A percentile compares a stretch with the other conserved stretches of the same genome.
phyloP scores from a whole-genome alignment of 495 filamentous ascomycete species.

The Xylaria grammica region DNA sequence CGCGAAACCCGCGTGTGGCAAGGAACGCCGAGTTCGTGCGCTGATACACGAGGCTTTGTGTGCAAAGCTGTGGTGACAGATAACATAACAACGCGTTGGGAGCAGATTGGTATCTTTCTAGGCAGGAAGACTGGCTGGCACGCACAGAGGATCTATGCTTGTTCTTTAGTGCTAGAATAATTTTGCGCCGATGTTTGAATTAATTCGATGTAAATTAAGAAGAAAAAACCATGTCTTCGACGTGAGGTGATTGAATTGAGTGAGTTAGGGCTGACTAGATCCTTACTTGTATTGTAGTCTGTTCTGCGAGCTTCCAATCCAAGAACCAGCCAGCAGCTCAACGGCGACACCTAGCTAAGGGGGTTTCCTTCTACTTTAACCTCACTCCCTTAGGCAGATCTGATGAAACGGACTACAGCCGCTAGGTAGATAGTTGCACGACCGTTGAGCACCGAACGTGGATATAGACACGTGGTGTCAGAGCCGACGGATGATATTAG shows the following conservation, averaged over 20 bases:
- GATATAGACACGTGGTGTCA: neutral
- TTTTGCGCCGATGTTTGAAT: neutral
- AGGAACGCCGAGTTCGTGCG: neutral
- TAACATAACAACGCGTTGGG: too few species aligned
- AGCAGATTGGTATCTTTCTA: neutral
- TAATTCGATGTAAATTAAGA: neutral
- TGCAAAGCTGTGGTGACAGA: too few species aligned
- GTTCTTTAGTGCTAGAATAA: conserved; percentile 7
- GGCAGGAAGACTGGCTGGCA: neutral
- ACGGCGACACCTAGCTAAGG: too few species aligned
- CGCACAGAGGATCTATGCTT: neutral
- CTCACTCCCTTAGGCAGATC: too few species aligned
- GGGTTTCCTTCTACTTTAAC: too few species aligned
- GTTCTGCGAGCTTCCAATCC: too few species aligned
- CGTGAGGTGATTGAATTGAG: neutral
- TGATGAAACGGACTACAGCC: too few species aligned
- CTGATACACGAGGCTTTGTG: neutral
- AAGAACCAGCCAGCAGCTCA: too few species aligned
- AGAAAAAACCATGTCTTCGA: neutral
- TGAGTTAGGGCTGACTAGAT: neutral
- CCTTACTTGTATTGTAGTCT: neutral
- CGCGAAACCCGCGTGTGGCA: neutral
- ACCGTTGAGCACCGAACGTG: neutral
- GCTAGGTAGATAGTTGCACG: neutral
- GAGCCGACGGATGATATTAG: neutral